Evolutionary conservation across 1,139 yeast species (phyloP), one percentile per base, ranked within the genome.

Genomic region (Saccharomyces hybrid): DNA sequence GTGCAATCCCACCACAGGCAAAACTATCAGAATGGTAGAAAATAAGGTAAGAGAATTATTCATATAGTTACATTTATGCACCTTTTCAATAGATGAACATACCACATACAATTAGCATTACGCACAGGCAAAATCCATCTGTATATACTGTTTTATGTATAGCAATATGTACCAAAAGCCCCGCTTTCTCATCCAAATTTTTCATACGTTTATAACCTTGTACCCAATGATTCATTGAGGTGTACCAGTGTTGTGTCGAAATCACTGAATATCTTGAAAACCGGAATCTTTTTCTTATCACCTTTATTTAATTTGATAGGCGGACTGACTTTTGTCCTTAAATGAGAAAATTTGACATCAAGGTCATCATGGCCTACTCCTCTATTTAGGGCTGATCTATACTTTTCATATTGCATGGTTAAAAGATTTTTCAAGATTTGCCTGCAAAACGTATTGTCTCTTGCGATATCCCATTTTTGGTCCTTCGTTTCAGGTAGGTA

Each of bases 361-460:
- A 19, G 49, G 49, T 49, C 47, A 8, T 42, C 27, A 28, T 42
- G 28, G 4, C 19, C 12, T 29, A 42, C 42, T 47, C 34, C 34
- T 4, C 38, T 26, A 6, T 16, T 48, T 6, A 14, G 14, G 4
- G 6, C 51, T 47, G 26, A 38, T 8, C 44, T 51, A 16, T 49
- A 50, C 49, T 63, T 65, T 47, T 64, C 62, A 54, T 57, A 65
- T 49, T 67, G 69, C 42, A 63, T 51, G 1, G 69, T 61, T 14
- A 68, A 50, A 16, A 67, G 29, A 52, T 68, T 68, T 52, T 66
- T 68, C 19, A 67, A 42, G 6, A 68, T 60, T 44, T 59, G 62
- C 19, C 59, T 59, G 47, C 68, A 65, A 14, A 50, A 46, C 6
- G 57, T 51, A 31, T 61, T 59, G 26, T 63, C 66, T 26, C 54